Evolutionary conservation across 169 alveolate genomes (phyloP).

Genomic region (Cyclospora cayetanensis): DNA sequence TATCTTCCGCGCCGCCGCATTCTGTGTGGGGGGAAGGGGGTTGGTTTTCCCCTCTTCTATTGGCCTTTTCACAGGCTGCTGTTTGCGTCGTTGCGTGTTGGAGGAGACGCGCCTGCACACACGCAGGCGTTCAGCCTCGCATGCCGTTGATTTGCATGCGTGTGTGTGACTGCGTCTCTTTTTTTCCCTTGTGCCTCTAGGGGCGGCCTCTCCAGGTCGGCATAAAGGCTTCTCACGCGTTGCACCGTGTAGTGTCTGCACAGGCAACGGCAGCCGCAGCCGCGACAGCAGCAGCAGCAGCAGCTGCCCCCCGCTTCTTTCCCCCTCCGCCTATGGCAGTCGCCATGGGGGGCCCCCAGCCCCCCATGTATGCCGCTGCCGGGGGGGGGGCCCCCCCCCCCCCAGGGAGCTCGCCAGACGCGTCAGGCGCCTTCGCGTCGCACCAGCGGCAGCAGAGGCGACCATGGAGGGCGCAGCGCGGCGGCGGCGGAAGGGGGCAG

Average conservation of each 20-base stretch:
- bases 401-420: background rate
- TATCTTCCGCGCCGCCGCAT: no score
- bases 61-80: no score
- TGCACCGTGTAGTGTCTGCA: slow-evolving; percentile 50
- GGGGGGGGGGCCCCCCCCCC: background rate
- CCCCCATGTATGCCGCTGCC: background rate
- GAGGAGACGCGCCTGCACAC: no score
- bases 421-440: background rate
- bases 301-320: background rate
- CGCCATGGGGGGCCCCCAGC: background rate
- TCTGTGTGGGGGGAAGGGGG: no score
- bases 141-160: background rate
- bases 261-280: background rate
- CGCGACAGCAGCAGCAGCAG: background rate
- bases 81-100: no score
- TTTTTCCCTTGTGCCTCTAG: background rate
- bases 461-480: background rate
- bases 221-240: slow-evolving; percentile 50
- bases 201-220: slow-evolving; percentile 48
- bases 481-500: background rate
- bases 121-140: background rate
- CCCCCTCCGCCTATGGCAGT: background rate
- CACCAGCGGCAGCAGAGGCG: background rate
- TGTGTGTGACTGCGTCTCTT: background rate
- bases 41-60: no score